These are phyloP conservation scores for Gracilariopsis chorda DNA, from an alignment of 23 red algal genomes.

Conservation along the genomic window DNA sequence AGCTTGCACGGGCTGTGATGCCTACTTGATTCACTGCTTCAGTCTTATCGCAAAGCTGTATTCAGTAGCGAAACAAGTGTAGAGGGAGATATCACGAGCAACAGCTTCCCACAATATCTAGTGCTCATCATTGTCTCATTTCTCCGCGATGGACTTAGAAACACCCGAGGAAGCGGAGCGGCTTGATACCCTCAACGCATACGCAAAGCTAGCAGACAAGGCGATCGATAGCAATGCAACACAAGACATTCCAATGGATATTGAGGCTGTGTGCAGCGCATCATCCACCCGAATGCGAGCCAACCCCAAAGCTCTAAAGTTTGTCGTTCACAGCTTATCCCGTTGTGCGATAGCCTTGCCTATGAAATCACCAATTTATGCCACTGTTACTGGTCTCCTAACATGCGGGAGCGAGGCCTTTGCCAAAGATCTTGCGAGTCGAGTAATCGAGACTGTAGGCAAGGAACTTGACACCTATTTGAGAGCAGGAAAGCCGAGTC, in stretches of 20 bases:
- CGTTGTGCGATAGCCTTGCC: conserved; percentile 56
- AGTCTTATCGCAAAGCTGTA: too few species aligned
- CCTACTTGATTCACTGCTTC: too few species aligned
- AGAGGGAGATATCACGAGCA: too few species aligned
- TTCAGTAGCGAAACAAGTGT: too few species aligned
- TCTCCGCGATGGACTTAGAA: conserved; percentile 16
- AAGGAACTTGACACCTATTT: conserved; percentile 31
- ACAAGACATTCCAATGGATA: background rate
- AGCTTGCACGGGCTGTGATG: too few species aligned
- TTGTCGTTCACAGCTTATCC: conserved; percentile 25
- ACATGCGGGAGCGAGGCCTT: conserved; percentile 24
- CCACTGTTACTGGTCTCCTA: conserved; percentile 57
- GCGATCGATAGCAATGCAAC: background rate
- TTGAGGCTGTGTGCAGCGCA: conserved; percentile 14
- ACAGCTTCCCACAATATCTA: too few species aligned
- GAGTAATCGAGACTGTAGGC: conserved; percentile 7
- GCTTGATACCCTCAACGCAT: conserved; percentile 19
- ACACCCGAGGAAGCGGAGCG: conserved; percentile 14
- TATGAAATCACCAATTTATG: conserved; percentile 59
- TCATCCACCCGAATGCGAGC: conserved; percentile 16
- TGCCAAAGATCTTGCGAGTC: conserved; percentile 31
- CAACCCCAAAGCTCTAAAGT: background rate
- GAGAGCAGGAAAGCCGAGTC: conserved; percentile 30
- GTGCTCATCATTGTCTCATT: too few species aligned
- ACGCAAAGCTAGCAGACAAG: conserved; percentile 1